phyloP scores from a whole-genome alignment of 1,284 basidiomycete species.

The Ustilago esculenta region DNA sequence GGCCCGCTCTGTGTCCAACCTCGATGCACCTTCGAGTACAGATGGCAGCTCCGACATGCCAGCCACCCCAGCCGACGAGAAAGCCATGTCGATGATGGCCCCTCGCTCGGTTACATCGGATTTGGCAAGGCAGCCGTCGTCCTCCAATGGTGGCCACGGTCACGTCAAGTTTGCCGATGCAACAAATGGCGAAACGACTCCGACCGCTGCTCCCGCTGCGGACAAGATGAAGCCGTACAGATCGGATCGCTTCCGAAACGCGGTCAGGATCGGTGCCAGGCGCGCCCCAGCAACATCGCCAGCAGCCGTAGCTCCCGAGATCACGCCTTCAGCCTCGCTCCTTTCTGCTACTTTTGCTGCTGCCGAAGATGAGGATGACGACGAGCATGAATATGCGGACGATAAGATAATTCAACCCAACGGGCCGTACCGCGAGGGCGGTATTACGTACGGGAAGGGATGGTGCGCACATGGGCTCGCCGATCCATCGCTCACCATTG shows the following conservation, averaged over 20 bases:
- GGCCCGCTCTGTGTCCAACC: constrained; percentile 27
- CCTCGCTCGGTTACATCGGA: constrained; percentile 5
- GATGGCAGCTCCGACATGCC: constrained; percentile 49
- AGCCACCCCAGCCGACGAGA: constrained; percentile 39
- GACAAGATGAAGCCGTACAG: constrained; percentile 24
- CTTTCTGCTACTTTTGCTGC: constrained; percentile 25
- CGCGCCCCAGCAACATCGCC: neutral
- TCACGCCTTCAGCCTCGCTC: constrained; percentile 14
- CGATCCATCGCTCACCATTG: constrained; percentile 35
- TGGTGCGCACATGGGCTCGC: constrained; percentile 56
- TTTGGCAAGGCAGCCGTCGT: constrained; percentile 13
- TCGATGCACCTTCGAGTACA: constrained; percentile 35
- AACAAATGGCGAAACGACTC: constrained; percentile 18
- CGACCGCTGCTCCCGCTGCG: constrained; percentile 1
- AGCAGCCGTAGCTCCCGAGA: neutral
- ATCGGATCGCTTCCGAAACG: constrained; percentile 31
- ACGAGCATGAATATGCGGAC: neutral
- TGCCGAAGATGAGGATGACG: constrained; percentile 17
- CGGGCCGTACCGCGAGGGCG: constrained; percentile 51
- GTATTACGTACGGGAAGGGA: constrained; percentile 51
- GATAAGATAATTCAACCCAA: constrained; percentile 42
- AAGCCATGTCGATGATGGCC: constrained; percentile 11
- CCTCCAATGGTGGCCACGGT: constrained; percentile 17
- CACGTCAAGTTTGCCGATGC: constrained; percentile 35
- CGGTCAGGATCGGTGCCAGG: constrained; percentile 24